phyloP scores from a whole-genome alignment of 2,329 filamentous ascomycete species.

The Fonsecaea nubica region DNA sequence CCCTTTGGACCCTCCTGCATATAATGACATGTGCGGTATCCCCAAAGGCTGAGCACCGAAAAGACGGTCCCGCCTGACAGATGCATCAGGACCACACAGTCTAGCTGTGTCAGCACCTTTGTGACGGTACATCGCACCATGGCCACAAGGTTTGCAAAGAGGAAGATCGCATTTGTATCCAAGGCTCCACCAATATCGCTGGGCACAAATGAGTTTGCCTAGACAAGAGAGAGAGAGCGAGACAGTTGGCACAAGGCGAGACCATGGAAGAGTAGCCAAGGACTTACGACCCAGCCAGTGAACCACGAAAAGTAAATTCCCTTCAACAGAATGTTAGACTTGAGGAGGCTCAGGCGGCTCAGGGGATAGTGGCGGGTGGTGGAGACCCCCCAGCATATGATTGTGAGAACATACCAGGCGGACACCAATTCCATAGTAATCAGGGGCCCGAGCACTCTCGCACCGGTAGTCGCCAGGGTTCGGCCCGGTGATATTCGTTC shows the following conservation, averaged over 20 bases:
- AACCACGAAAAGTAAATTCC: slow-evolving; percentile 31
- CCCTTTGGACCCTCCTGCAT: slow-evolving; percentile 24
- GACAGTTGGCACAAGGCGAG: background rate
- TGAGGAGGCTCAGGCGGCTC: background rate
- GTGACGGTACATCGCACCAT: slow-evolving; percentile 29
- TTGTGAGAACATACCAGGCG: slow-evolving; percentile 18
- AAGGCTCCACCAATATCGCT: slow-evolving; percentile 80
- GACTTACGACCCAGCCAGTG: slow-evolving; percentile 25
- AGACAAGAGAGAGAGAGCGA: background rate
- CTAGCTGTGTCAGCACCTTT: slow-evolving; percentile 26
- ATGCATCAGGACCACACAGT: slow-evolving; percentile 27
- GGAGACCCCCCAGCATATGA: background rate
- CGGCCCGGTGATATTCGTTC: slow-evolving; percentile 23
- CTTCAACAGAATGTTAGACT: slow-evolving; percentile 6
- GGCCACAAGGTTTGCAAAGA: slow-evolving; percentile 27
- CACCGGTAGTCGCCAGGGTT: slow-evolving; percentile 25
- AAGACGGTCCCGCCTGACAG: slow-evolving; percentile 25
- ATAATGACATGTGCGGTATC: slow-evolving; percentile 29
- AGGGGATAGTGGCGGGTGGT: background rate
- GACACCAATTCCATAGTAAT: slow-evolving; percentile 31
- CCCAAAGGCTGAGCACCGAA: slow-evolving; percentile 26
- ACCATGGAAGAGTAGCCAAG: background rate
- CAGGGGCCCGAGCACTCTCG: slow-evolving; percentile 23
- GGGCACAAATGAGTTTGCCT: slow-evolving; percentile 71
- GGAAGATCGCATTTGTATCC: slow-evolving; percentile 68